A percentile compares a stretch with the other conserved stretches of the same genome.
Evolutionary conservation across 129 eudicot genomes (phyloP).

Genomic region (Tanacetum coccineum): DNA sequence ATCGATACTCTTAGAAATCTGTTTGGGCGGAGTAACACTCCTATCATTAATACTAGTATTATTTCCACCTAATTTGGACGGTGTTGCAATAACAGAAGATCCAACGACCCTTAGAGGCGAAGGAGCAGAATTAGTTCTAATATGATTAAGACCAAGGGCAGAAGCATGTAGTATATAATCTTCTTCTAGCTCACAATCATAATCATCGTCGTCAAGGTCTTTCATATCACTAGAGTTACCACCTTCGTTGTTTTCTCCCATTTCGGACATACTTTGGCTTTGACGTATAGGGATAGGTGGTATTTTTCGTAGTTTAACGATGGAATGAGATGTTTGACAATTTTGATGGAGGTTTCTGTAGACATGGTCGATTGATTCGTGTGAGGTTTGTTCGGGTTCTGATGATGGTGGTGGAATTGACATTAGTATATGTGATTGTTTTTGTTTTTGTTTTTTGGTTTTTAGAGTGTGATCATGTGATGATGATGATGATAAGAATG

Average conservation of each 20-base stretch:
- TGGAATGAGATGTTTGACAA: conserved; percentile 41
- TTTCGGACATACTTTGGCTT: conserved; percentile 30
- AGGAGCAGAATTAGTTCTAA: conserved; percentile 78
- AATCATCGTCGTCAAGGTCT: conserved; percentile 15
- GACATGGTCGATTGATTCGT: conserved; percentile 38
- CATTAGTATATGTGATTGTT: conserved; percentile 30
- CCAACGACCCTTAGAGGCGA: conserved; percentile 32
- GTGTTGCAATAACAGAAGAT: conserved; percentile 23
- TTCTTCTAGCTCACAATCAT: conserved; percentile 32
- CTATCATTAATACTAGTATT: conserved; percentile 12
- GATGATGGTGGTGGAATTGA: conserved; percentile 37
- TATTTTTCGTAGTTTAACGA: conserved; percentile 55
- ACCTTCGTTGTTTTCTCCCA: conserved; percentile 28
- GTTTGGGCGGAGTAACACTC: conserved; percentile 22
- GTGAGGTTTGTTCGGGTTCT: conserved; percentile 34
- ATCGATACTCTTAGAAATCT: conserved; percentile 16
- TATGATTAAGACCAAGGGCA: conserved; percentile 68
- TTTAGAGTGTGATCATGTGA: conserved; percentile 19
- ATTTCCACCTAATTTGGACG: conserved; percentile 30
- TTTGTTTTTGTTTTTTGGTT: neutral
- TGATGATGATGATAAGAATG: conserved; percentile 9
- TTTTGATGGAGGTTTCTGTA: conserved; percentile 36
- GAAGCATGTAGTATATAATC: conserved; percentile 54
- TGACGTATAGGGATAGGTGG: conserved; percentile 68
- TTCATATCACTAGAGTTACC: conserved; percentile 13